Evolutionary conservation across 805 yeast genomes (phyloP).

Genomic region (Dipodascus geniculatus): DNA sequence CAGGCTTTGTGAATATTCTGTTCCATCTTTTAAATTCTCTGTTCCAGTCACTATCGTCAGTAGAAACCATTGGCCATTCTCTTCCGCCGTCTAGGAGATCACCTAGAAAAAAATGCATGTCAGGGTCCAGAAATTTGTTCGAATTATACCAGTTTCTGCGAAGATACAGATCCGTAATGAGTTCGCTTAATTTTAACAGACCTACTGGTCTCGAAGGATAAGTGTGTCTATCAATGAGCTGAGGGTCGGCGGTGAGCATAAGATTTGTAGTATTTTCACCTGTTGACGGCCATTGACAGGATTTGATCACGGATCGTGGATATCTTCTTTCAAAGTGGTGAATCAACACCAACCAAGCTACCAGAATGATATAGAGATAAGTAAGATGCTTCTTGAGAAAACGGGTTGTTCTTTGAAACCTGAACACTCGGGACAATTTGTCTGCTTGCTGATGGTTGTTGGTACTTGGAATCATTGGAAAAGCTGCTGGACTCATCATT

Average conservation of each 20-base stretch:
- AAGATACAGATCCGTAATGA: slow-evolving; percentile 66
- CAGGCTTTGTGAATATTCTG: slow-evolving; percentile 47
- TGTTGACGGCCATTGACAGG: slow-evolving; percentile 43
- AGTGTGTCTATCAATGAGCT: slow-evolving; percentile 77
- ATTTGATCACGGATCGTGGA: slow-evolving; percentile 34
- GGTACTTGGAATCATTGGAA: background rate
- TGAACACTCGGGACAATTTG: background rate
- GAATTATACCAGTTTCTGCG: slow-evolving; percentile 58
- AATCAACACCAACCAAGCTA: slow-evolving; percentile 35
- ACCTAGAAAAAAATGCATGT: slow-evolving; percentile 70
- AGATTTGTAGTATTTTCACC: slow-evolving; percentile 22
- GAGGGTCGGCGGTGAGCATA: slow-evolving; percentile 83
- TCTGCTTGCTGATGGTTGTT: background rate
- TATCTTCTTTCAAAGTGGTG: slow-evolving; percentile 43
- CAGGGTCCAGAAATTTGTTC: slow-evolving; percentile 53
- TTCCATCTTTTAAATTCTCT: slow-evolving; percentile 61
- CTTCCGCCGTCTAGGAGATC: slow-evolving; percentile 94
- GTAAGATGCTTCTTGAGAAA: background rate
- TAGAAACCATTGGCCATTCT: slow-evolving; percentile 38
- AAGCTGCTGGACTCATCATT: slow-evolving; percentile 1
- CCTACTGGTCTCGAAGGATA: slow-evolving; percentile 58
- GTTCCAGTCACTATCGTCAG: slow-evolving; percentile 48
- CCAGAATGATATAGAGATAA: background rate
- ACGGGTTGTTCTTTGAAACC: background rate
- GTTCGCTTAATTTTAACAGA: slow-evolving; percentile 43